Percentiles rank a stretch among this genome's conserved stretches.
These are phyloP conservation scores for Diaporthe batatas DNA, from an alignment of 2,329 filamentous ascomycete species.

Conservation along the genomic window DNA sequence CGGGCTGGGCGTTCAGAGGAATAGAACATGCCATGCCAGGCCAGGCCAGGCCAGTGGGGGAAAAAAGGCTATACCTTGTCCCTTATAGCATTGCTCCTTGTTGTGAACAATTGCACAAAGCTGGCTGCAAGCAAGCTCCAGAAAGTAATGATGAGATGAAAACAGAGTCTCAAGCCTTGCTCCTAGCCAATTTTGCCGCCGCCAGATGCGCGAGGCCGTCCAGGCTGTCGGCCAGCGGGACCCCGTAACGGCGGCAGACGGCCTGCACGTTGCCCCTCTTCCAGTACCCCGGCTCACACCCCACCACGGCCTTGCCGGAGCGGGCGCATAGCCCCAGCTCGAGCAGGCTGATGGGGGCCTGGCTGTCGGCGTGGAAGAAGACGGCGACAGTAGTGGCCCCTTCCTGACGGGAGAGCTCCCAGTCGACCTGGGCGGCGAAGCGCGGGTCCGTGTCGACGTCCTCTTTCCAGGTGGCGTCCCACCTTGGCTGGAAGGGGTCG, in stretches of 20 bases:
- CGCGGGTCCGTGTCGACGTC: slow-evolving; percentile 57
- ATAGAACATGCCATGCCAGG: not conserved
- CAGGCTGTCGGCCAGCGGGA: slow-evolving; percentile 59
- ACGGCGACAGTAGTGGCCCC: slow-evolving; percentile 66
- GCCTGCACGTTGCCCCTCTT: slow-evolving; percentile 73
- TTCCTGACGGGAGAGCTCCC: slow-evolving; percentile 72
- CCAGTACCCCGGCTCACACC: slow-evolving; percentile 64
- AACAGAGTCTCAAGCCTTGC: slow-evolving; percentile 23
- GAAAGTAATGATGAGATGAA: not conserved
- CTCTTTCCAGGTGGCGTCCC: slow-evolving; percentile 67
- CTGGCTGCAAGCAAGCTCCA: not conserved
- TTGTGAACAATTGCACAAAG: not conserved
- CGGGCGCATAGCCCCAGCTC: slow-evolving; percentile 69
- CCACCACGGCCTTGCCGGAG: slow-evolving; percentile 63
- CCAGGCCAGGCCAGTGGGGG: not conserved
- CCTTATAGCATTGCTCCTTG: not conserved
- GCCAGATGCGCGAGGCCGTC: slow-evolving; percentile 51
- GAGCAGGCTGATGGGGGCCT: slow-evolving; percentile 69
- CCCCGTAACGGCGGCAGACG: slow-evolving; percentile 63
- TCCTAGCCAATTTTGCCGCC: slow-evolving; percentile 6
- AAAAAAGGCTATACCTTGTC: not conserved
- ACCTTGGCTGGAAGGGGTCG: slow-evolving; percentile 69
- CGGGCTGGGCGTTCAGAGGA: slow-evolving; percentile 16
- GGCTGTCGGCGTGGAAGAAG: slow-evolving; percentile 66
- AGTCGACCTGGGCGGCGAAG: slow-evolving; percentile 68